These are phyloP conservation scores for Acer negundo DNA, from an alignment of 345 rosid genomes.

Conservation along the genomic window DNA sequence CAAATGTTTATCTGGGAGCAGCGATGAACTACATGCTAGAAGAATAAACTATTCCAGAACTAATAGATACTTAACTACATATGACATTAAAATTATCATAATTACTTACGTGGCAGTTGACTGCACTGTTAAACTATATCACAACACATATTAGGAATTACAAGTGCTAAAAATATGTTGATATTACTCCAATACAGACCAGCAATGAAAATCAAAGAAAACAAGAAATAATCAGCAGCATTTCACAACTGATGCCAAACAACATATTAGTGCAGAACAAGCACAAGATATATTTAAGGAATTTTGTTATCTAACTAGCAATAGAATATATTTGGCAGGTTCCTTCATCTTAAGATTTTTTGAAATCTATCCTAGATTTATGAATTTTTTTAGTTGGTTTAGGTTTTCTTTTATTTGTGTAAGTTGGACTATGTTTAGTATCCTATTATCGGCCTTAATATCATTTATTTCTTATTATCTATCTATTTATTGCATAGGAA, in stretches of 20 bases:
- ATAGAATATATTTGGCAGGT: neutral
- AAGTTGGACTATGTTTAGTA: neutral
- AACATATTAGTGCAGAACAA: neutral
- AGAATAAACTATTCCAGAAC: neutral
- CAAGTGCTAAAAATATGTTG: neutral
- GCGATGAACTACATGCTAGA: slow-evolving; percentile 1
- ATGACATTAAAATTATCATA: neutral
- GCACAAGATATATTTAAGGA: neutral
- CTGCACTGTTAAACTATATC: neutral
- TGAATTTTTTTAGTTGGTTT: neutral
- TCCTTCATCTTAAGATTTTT: neutral
- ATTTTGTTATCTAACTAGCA: neutral
- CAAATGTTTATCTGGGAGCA: slow-evolving; percentile 6
- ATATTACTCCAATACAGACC: neutral
- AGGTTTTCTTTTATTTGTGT: neutral
- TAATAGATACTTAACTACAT: neutral
- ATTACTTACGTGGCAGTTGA: neutral
- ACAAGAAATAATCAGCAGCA: neutral
- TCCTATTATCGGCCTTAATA: neutral
- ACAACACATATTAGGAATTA: neutral
- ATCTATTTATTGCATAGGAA: neutral
- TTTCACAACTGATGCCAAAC: neutral
- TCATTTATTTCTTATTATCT: neutral
- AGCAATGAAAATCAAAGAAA: neutral
- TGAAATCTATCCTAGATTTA: neutral